Conservation (phyloP, 306 rosid species). For the Gastrolobium bilobum region DNA sequence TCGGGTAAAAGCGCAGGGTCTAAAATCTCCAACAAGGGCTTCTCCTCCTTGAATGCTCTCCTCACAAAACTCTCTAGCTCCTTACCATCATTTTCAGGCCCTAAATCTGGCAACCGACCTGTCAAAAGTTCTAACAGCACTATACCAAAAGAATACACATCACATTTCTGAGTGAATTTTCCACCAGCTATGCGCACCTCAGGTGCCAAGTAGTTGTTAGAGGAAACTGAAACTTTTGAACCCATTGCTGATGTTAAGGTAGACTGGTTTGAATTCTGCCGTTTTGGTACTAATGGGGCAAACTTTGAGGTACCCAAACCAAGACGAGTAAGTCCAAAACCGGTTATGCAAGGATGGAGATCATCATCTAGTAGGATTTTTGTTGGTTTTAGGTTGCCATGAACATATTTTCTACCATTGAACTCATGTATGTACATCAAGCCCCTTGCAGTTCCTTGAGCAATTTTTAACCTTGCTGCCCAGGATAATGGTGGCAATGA, state of each 20-base stretch:
- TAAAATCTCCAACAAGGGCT: conserved; percentile 70
- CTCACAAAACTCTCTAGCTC: conserved; percentile 68
- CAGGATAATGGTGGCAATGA: conserved; percentile 63
- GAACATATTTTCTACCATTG: conserved; percentile 71
- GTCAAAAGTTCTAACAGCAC: conserved; percentile 75
- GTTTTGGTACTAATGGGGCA: conserved; percentile 54
- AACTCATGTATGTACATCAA: conserved; percentile 73
- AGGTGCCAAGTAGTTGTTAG: conserved; percentile 68
- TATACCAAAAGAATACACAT: conserved; percentile 76
- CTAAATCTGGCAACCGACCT: conserved; percentile 64
- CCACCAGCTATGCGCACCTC: conserved; percentile 65
- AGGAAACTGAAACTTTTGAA: conserved; percentile 56
- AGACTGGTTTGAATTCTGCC: conserved; percentile 53
- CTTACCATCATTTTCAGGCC: conserved; percentile 64
- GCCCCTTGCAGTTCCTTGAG: conserved; percentile 81
- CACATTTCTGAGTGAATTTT: conserved; percentile 81
- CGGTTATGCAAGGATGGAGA: conserved; percentile 71
- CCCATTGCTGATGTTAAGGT: conserved; percentile 48
- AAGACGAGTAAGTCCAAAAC: conserved; percentile 76
- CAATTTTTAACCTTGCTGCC: conserved; percentile 78
- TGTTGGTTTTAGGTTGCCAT: conserved; percentile 77
- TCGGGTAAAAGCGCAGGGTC: conserved; percentile 73
- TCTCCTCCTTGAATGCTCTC: conserved; percentile 68
- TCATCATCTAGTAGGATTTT: conserved; percentile 78
- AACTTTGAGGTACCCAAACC: conserved; percentile 51